Base-by-base conservation (phyloP, 1,139 yeast genomes). In the Meyerozyma smithsonii region DNA sequence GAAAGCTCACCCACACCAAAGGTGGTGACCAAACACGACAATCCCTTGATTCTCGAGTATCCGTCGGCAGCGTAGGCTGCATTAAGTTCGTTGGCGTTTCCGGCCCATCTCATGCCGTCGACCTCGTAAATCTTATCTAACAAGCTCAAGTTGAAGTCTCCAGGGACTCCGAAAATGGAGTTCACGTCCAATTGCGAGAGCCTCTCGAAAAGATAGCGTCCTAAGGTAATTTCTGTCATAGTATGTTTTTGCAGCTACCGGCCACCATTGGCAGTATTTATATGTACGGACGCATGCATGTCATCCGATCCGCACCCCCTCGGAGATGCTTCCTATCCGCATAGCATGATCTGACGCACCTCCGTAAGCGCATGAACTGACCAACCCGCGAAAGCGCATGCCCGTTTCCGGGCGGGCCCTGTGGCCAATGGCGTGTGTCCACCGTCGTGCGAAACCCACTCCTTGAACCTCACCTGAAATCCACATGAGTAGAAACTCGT, bases 11-110 rank as follows among this genome's bases (percentile, higher is more conserved):
- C 72, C 17, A 65, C 71, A 10, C 72, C 73, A 44, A 66, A 67
- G 28, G 72, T 67, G 38, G 73, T 67, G 36, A 67, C 63, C 36
- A 67, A 49, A 43, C 67, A 65, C 4, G 61, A 64, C 38, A 67
- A 54, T 18, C 69, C 61, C 45, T 65, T 66, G 41, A 67, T 55
- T 46, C 73, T 51, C 24, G 69, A 59, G 49, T 67, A 67, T 4
- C 73, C 72, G 43, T 67, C 73, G 17, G 69, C 72, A 26, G 73
- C 70, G 44, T 67, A 66, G 17, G 73, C 69, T 8, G 72, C 71
- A 39, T 65, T 67, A 51, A 67, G 61, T 47, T 67, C 72, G 46
- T 67, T 67, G 51, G 70, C 69, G 46, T 65, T 64, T 30, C 73
- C 73, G 2, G 69, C 69, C 73, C 73, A 67, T 50, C 58, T 52